These are phyloP conservation scores for Straminergon stramineum DNA, from an alignment of 225 moss, liverwort and hornwort species.

Conservation along the genomic window DNA sequence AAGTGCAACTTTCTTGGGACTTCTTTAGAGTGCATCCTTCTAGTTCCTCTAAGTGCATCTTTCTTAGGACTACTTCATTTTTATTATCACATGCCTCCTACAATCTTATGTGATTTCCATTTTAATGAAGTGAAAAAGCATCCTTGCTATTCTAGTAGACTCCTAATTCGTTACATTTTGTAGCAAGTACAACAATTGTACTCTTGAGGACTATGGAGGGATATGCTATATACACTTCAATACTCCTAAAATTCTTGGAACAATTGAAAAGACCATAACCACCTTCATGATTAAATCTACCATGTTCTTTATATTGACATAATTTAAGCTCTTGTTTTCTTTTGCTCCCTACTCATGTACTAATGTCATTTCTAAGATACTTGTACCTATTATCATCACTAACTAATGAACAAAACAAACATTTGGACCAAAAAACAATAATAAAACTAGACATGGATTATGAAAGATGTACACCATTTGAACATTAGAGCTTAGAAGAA, in stretches of 20 bases:
- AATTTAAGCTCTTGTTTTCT: background rate
- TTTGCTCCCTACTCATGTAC: fast-evolving
- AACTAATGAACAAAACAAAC: background rate
- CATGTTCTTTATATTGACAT: background rate
- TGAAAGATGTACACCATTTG: background rate
- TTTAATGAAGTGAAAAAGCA: too few relatives aligned
- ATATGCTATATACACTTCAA: background rate
- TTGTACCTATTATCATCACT: background rate
- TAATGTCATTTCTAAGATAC: fast-evolving
- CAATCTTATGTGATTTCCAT: too few relatives aligned
- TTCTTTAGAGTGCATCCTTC: too few relatives aligned
- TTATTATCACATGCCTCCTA: too few relatives aligned
- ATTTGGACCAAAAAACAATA: background rate
- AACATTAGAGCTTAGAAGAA: background rate
- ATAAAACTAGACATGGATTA: background rate
- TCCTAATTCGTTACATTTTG: too few relatives aligned
- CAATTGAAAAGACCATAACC: background rate
- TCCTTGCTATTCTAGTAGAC: too few relatives aligned
- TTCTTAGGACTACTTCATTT: too few relatives aligned
- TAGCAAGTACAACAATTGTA: background rate
- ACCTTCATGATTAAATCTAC: background rate
- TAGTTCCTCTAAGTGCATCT: too few relatives aligned
- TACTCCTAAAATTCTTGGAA: background rate
- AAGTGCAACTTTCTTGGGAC: too few relatives aligned
- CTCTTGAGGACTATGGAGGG: background rate